These are phyloP conservation scores for Botrytis fabae DNA, from an alignment of 2,329 filamentous ascomycete genomes.

Conservation along the genomic window DNA sequence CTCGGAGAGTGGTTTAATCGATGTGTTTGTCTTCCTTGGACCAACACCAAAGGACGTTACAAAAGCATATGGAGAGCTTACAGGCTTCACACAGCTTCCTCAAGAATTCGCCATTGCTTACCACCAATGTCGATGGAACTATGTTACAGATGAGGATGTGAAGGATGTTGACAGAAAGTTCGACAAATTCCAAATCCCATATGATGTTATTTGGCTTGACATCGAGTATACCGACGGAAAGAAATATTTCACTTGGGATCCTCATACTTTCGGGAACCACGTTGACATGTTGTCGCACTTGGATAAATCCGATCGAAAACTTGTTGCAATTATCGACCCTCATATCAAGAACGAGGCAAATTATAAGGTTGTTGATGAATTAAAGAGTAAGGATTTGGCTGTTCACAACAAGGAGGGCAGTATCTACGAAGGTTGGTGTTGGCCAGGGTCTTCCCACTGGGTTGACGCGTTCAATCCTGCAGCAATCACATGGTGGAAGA, in stretches of 20 bases:
- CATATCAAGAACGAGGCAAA: slow-evolving; percentile 91
- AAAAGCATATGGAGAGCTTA: slow-evolving; percentile 82
- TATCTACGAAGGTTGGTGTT: slow-evolving; percentile 96
- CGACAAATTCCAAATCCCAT: slow-evolving; percentile 92
- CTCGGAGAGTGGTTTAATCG: slow-evolving; percentile 84
- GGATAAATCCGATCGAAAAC: slow-evolving; percentile 79
- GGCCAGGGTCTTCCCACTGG: slow-evolving; percentile 97
- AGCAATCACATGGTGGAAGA: slow-evolving; percentile 86
- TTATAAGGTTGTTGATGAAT: slow-evolving; percentile 74
- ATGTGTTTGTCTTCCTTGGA: slow-evolving; percentile 92
- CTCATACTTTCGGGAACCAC: slow-evolving; percentile 82
- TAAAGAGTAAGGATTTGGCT: slow-evolving; percentile 80
- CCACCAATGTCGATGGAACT: slow-evolving; percentile 99
- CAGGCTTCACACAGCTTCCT: slow-evolving; percentile 86
- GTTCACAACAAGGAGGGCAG: slow-evolving; percentile 88
- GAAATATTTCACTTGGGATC: slow-evolving; percentile 98
- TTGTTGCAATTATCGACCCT: slow-evolving; percentile 93
- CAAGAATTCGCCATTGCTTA: slow-evolving; percentile 91
- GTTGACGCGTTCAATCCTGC: slow-evolving; percentile 94
- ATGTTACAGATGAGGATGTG: slow-evolving; percentile 94
- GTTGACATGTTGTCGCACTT: slow-evolving; percentile 86
- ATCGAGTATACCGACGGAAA: slow-evolving; percentile 96
- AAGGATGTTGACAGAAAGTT: slow-evolving; percentile 96
- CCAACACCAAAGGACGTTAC: slow-evolving; percentile 81
- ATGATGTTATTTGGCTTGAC: slow-evolving; percentile 98